Conservation (phyloP, 2,329 filamentous ascomycete genomes). For the Neonectria neomacrospora region DNA sequence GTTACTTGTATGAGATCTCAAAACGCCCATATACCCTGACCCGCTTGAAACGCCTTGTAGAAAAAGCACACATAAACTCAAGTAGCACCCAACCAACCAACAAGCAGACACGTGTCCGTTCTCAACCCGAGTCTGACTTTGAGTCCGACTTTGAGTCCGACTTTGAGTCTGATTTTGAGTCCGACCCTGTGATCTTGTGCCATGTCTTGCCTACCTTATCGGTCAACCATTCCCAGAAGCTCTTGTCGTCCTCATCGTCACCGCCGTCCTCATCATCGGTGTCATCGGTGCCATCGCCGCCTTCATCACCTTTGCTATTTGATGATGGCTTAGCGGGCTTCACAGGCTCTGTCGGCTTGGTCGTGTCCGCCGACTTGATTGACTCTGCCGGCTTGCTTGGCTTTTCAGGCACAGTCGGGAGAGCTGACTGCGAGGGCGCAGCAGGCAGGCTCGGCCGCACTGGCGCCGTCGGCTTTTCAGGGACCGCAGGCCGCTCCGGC, state of each 20-base stretch:
- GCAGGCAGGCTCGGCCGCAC: constrained; percentile 22
- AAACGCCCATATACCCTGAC: constrained; percentile 17
- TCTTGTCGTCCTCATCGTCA: constrained; percentile 48
- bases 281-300: constrained; percentile 31
- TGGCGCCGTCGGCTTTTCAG: constrained; percentile 18
- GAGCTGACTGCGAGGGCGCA: constrained; percentile 22
- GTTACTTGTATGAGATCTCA: constrained; percentile 1
- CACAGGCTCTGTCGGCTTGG: constrained; percentile 32
- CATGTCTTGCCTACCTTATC: constrained; percentile 59
- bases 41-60: constrained; percentile 13
- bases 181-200: constrained; percentile 55
- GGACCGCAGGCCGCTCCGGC: constrained; percentile 37
- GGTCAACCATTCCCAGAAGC: constrained; percentile 64
- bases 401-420: constrained; percentile 20
- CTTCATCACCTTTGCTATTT: constrained; percentile 26
- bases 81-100: not conserved
- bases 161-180: constrained; percentile 25
- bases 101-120: constrained; percentile 2
- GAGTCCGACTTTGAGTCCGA: not conserved
- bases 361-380: constrained; percentile 34
- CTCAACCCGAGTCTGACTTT: constrained; percentile 7
- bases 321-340: constrained; percentile 29
- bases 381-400: constrained; percentile 34
- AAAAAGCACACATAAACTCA: constrained; percentile 12
- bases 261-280: constrained; percentile 34